Conservation (phyloP, 768 basidiomycete species). For the Wakefieldia striispora region DNA sequence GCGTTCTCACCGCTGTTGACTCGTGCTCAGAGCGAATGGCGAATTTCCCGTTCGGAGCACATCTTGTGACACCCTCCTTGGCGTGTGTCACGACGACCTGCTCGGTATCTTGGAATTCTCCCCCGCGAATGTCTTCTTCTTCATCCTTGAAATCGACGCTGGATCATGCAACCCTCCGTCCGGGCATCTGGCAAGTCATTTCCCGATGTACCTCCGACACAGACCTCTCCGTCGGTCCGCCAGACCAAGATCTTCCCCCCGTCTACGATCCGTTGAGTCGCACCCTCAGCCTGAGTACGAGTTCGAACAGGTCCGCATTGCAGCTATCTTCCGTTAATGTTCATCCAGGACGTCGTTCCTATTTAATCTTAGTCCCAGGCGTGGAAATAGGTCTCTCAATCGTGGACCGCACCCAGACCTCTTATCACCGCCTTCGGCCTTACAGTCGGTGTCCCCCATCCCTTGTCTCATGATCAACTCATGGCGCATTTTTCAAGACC, state of each 20-base stretch:
- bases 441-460: slow-evolving; percentile 10
- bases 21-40: neutral
- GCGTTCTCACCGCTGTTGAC: no score
- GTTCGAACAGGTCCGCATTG: neutral
- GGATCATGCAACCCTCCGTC: slow-evolving; percentile 13
- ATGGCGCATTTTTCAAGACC: slow-evolving; percentile 12
- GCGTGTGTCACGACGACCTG: no score
- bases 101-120: no score
- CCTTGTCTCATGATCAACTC: slow-evolving; percentile 3
- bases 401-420: slow-evolving; percentile 9
- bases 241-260: slow-evolving; percentile 17
- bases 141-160: neutral
- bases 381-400: slow-evolving; percentile 5
- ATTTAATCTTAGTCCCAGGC: neutral
- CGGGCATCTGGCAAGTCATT: slow-evolving; percentile 25
- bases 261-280: slow-evolving; percentile 16
- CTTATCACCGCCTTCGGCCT: neutral
- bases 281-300: neutral
- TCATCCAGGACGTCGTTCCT: neutral
- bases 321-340: neutral
- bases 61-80: neutral
- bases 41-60: neutral
- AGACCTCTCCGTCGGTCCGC: neutral
- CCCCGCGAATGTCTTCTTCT: neutral
- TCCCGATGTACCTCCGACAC: slow-evolving; percentile 11